Evolutionary conservation across 257 asterid species (phyloP).

Genomic region (Solanum pinnatisectum): DNA sequence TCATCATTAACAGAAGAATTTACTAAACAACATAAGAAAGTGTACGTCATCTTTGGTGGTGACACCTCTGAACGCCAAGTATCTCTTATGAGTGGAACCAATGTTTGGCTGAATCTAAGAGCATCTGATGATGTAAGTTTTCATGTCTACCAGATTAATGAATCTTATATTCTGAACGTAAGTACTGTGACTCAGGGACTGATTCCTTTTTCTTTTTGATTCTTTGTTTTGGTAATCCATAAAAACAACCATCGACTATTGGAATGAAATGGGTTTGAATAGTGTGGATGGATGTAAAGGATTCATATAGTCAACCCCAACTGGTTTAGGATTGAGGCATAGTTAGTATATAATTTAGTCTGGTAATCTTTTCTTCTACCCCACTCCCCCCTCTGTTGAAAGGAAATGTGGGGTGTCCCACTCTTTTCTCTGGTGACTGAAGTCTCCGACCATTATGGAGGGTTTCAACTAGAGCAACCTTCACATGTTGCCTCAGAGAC

Average conservation of each 20-base stretch:
- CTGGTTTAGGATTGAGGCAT: neutral
- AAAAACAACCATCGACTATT: neutral
- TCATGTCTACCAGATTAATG: neutral
- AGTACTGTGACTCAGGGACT: neutral
- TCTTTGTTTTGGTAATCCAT: neutral
- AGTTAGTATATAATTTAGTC: neutral
- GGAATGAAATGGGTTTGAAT: neutral
- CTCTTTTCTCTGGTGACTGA: neutral
- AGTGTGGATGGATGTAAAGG: neutral
- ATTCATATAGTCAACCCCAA: neutral
- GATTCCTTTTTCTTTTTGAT: neutral
- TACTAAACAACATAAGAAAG: conserved; percentile 31
- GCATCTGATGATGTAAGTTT: conserved; percentile 73
- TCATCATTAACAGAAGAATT: conserved; percentile 19
- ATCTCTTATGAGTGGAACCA: conserved; percentile 94
- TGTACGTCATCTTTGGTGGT: conserved; percentile 79
- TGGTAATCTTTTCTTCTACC: neutral
- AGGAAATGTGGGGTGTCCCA: neutral
- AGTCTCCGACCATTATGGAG: neutral
- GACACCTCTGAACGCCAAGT: conserved; percentile 86
- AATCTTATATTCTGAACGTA: neutral
- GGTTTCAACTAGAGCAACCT: neutral
- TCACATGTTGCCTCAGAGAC: neutral
- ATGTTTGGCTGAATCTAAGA: conserved; percentile 84
- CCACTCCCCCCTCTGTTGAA: neutral